Evolutionary conservation across 164 flowering plant genomes (phyloP).

Genomic region (Akebia trifoliata): DNA sequence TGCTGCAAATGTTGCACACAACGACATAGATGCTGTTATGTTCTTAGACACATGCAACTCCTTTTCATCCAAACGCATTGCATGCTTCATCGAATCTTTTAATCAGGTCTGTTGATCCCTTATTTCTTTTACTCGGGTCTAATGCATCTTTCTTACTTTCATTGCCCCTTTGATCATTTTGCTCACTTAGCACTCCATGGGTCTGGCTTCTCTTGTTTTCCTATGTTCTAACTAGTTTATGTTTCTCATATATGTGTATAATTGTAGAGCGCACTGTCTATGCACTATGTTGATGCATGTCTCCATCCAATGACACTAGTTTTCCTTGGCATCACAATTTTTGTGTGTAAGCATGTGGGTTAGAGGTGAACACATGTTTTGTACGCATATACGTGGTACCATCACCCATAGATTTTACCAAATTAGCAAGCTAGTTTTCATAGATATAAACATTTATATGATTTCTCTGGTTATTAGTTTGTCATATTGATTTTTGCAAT

Average conservation of each 20-base stretch:
- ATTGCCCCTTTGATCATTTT: not conserved
- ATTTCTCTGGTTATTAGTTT: not conserved
- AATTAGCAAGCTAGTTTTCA: not conserved
- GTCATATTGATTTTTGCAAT: not conserved
- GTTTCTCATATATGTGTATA: not conserved
- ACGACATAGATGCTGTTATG: conserved; percentile 35
- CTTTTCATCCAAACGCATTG: conserved; percentile 66
- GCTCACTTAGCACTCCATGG: not conserved
- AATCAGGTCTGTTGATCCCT: conserved; percentile 30
- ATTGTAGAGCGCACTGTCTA: too few relatives aligned
- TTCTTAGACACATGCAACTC: conserved; percentile 77
- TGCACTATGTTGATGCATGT: too few relatives aligned
- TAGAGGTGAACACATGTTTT: not conserved
- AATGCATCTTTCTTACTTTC: not conserved
- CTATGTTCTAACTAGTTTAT: not conserved
- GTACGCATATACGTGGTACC: not conserved
- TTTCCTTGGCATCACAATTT: not conserved
- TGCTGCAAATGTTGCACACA: conserved; percentile 53
- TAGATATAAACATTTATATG: not conserved
- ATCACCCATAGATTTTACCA: not conserved
- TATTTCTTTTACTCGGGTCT: not conserved
- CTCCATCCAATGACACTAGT: not conserved
- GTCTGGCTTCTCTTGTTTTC: not conserved
- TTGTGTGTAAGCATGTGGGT: not conserved
- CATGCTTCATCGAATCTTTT: conserved; percentile 25